Conservation (phyloP, 169 alveolate genomes). For the Theileria equi region DNA sequence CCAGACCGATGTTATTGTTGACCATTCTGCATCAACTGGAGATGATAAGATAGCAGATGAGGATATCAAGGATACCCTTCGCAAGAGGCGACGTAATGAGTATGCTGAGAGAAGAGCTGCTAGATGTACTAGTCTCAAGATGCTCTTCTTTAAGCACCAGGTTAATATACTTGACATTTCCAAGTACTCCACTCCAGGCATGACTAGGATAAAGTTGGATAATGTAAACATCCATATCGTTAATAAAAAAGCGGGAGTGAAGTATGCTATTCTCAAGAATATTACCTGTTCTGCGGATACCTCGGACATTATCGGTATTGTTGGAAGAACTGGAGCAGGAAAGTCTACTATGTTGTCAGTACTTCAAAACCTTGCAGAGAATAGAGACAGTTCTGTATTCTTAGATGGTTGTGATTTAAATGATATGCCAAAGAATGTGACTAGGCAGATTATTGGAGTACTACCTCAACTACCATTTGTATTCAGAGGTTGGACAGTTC, state of each 20-base stretch:
- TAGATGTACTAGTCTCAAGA: too few species aligned
- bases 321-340: conserved; percentile 65
- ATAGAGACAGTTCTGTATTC: conserved; percentile 40
- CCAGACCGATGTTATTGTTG: conserved; percentile 11
- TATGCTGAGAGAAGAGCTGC: too few species aligned
- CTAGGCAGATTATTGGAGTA: conserved; percentile 50
- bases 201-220: conserved; percentile 1
- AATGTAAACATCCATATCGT: conserved; percentile 1
- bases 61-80: too few species aligned
- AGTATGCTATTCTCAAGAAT: not conserved
- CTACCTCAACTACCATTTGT: conserved; percentile 58
- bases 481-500: conserved; percentile 64
- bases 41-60: too few species aligned
- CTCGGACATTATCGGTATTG: conserved; percentile 46
- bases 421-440: conserved; percentile 23
- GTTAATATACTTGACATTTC: not conserved
- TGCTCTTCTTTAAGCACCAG: not conserved
- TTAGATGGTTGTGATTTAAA: conserved; percentile 57
- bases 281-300: conserved; percentile 26
- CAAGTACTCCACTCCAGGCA: not conserved
- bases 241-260: not conserved
- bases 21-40: too few species aligned
- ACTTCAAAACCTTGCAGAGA: conserved; percentile 16
- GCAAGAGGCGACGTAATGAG: too few species aligned
- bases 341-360: conserved; percentile 47